Percentiles rank a stretch among this genome's conserved stretches.
Conservation (phyloP, 169 alveolate genomes). For the Eimeria falciformis region DNA sequence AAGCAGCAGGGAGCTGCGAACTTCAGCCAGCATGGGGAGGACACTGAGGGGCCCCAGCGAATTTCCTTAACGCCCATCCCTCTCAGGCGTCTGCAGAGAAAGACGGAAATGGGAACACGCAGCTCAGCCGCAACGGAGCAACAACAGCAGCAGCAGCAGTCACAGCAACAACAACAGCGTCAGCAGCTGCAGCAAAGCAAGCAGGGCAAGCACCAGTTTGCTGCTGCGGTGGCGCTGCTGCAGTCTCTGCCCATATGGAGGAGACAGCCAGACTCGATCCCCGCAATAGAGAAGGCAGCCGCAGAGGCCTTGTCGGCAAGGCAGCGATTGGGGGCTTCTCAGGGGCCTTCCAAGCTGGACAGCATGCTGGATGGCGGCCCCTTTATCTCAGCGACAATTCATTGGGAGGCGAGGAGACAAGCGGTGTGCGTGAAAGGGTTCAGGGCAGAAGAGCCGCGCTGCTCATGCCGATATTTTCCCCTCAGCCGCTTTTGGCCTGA, state of each 20-base stretch:
- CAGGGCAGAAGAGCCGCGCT: not conserved
- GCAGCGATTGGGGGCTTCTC: not conserved
- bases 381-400: slow-evolving; percentile 5
- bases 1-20: not conserved
- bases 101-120: too few species aligned
- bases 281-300: not conserved
- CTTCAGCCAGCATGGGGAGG: too few species aligned
- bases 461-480: slow-evolving; percentile 55
- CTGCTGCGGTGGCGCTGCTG: slow-evolving; percentile 31
- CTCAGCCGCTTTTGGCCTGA: not conserved
- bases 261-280: slow-evolving; percentile 31
- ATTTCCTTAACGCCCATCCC: too few species aligned
- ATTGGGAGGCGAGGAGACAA: slow-evolving; percentile 20
- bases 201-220: slow-evolving; percentile 2
- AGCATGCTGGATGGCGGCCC: slow-evolving; percentile 27
- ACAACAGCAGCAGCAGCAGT: slow-evolving; percentile 33
- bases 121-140: not conserved
- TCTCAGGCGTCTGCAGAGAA: too few species aligned
- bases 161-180: not conserved
- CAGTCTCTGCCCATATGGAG: slow-evolving; percentile 35
- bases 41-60: too few species aligned
- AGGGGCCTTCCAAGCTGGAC: not conserved
- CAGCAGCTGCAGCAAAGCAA: not conserved
- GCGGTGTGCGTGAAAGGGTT: slow-evolving; percentile 19
- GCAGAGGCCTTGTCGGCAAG: slow-evolving; percentile 10